Conservation (phyloP, 345 rosid genomes). For the Bruguiera sexangula region DNA sequence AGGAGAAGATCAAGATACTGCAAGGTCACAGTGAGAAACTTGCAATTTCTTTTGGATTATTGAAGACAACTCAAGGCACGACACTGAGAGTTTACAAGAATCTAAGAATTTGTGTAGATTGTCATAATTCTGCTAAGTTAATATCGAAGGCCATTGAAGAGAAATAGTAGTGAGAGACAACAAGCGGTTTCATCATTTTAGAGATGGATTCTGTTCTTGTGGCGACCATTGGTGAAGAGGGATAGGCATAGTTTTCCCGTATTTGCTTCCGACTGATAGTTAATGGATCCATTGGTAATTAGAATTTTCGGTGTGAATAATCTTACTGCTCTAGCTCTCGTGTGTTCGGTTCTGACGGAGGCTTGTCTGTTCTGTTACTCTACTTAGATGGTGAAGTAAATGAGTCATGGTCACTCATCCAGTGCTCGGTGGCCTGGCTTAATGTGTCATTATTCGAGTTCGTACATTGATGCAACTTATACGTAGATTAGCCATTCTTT, state of each 20-base stretch:
- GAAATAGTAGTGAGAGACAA: constrained; percentile 62
- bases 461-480: too few species aligned
- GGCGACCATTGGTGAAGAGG: constrained; percentile 37
- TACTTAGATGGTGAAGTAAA: too few species aligned
- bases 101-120: constrained; percentile 57
- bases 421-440: too few species aligned
- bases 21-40: constrained; percentile 55
- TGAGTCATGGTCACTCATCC: too few species aligned
- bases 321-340: too few species aligned
- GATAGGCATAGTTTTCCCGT: background rate
- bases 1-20: constrained; percentile 44
- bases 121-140: constrained; percentile 59
- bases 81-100: constrained; percentile 58
- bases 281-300: too few species aligned
- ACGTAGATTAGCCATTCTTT: too few species aligned
- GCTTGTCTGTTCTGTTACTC: too few species aligned
- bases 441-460: too few species aligned
- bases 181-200: constrained; percentile 69
- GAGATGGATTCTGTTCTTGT: constrained; percentile 49
- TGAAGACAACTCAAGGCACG: constrained; percentile 43
- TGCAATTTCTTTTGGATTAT: constrained; percentile 55
- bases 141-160: constrained; percentile 47
- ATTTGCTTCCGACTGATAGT: background rate
- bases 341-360: too few species aligned
- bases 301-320: too few species aligned